Evolutionary conservation across 2,329 filamentous ascomycete species (phyloP), one percentile per base, ranked within the genome.

Genomic region (Apiospora rasikravindrae): DNA sequence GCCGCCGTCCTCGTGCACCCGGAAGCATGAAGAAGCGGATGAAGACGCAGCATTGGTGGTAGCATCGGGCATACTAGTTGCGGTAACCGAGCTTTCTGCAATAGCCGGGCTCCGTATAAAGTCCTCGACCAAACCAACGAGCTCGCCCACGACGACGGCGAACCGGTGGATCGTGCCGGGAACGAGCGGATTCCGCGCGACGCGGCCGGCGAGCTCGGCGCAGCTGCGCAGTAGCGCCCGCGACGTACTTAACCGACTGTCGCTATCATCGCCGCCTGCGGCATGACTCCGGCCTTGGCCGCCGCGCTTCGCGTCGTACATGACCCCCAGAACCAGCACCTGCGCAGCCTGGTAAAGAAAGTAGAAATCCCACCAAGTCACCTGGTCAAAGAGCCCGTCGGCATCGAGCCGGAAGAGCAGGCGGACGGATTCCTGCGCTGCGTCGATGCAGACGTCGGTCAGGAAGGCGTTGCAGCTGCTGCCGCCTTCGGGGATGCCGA

Each of bases 311-410:
- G 76, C 69, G 67, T 77, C 73, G 61, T 77, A 78, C 77, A 83
- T 67, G 79, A 85, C 76, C 53, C 82, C 80, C 6, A 85, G 78
- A 1, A 83, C 80, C 1, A 84, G 78, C 1, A 81, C 76, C 11
- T 83, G 80, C 61, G 79, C 79, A 1, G 82, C 79, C 22, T 81
- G 75, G 57, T 84, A 79, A 3, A 81, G 75, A 57, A 82, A 84
- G 78, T 82, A 85, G 5, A 82, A 75, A 69, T 85, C 84, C 76
- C 80, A 83, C 80, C 81, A 83, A 1, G 80, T 81, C 22, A 82
- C 78, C n/a, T 80, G 75, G 73, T 85, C 81, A 69, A 84, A 83
- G 53, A 80, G 81, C 6, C 77, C 77, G 53, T 81, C 78, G 2
- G 77, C 68, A n/a, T 82, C 82, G 0, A 84, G 77, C 67, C 80